phyloP scores from a whole-genome alignment of 2,329 filamentous ascomycete species.

The Xylaria sp. region DNA sequence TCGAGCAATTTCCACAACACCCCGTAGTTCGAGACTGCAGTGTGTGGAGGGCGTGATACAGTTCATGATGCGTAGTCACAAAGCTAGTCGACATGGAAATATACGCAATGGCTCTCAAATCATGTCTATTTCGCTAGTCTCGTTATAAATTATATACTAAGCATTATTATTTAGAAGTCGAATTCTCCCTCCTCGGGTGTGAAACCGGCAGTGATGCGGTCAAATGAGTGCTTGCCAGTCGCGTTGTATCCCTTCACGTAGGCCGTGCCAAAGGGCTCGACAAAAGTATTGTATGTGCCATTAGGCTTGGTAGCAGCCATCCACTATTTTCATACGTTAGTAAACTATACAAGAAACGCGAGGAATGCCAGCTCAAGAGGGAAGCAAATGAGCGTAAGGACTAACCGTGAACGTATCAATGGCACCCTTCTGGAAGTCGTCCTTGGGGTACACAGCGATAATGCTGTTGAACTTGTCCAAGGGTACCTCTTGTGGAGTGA shows the following conservation, averaged over 20 bases:
- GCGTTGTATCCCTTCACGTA: constrained; percentile 22
- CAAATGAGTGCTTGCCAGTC: constrained; percentile 23
- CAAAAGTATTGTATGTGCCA: constrained; percentile 26
- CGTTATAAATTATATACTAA: not conserved
- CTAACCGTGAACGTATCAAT: constrained; percentile 24
- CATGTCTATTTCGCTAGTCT: not conserved
- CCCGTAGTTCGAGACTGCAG: too few relatives aligned
- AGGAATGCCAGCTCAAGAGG: too few relatives aligned
- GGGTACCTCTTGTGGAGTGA: constrained; percentile 10
- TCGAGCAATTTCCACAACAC: too few relatives aligned
- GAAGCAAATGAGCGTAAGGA: too few relatives aligned
- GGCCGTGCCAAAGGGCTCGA: constrained; percentile 22
- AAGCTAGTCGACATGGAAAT: too few relatives aligned
- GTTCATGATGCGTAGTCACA: too few relatives aligned
- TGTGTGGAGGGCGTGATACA: too few relatives aligned
- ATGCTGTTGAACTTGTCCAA: constrained; percentile 14
- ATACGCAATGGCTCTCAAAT: not conserved
- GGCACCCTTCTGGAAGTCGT: constrained; percentile 22
- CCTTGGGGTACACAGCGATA: constrained; percentile 17
- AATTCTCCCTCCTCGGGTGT: not conserved
- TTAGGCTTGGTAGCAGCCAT: constrained; percentile 24
- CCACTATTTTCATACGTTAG: not conserved
- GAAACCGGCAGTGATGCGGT: constrained; percentile 16
- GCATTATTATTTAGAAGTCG: not conserved
- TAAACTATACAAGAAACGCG: too few relatives aligned